Percentiles rank a stretch among this genome's conserved stretches.
Conservation (phyloP, 78 protist species). For the Dictyostelium firmibasis region DNA sequence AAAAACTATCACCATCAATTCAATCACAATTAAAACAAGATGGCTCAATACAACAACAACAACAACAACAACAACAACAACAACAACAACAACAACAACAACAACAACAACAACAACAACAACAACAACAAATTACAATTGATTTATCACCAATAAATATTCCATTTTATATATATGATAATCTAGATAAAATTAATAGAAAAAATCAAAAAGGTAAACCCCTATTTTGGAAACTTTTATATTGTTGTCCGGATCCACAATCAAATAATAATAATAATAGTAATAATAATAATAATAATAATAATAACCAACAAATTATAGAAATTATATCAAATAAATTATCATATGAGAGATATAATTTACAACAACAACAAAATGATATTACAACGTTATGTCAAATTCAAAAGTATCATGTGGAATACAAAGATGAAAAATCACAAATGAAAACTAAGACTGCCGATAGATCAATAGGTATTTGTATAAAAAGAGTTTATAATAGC, state of each 20-base stretch:
- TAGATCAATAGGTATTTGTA: neutral
- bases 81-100: neutral
- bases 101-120: neutral
- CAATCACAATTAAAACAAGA: neutral
- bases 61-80: neutral
- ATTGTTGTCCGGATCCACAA: neutral
- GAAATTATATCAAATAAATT: neutral
- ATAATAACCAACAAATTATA: neutral
- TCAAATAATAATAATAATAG: neutral
- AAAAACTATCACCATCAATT: neutral
- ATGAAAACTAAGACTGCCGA: neutral
- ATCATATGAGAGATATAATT: neutral
- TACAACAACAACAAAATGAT: neutral
- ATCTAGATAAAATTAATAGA: neutral
- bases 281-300: neutral
- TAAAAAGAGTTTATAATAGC: neutral
- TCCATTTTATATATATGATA: conserved; percentile 20
- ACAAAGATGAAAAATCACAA: neutral
- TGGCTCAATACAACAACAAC: neutral
- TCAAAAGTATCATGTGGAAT: conserved; percentile 8
- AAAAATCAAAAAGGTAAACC: neutral
- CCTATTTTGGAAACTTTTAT: conserved; percentile 36
- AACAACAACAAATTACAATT: neutral
- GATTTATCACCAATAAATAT: conserved; percentile 10
- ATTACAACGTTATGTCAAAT: neutral